Base-by-base conservation (phyloP, 148 eudicot genomes). In the Amaranthus palmeri region DNA sequence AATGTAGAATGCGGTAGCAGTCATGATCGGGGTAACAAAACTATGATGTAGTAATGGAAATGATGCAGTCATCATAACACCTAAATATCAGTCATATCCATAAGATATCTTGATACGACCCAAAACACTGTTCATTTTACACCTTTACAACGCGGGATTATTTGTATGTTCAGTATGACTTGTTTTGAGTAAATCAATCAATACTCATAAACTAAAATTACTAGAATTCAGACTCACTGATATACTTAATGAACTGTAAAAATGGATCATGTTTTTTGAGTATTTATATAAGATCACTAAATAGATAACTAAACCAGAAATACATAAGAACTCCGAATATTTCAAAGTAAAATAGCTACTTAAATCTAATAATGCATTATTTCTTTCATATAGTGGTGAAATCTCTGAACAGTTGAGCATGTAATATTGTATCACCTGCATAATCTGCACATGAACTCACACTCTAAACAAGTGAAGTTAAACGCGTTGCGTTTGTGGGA, bases 371-470 rank as follows among this genome's bases (percentile, higher is more conserved):
- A 15, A 58, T 58, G 61, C 42, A 17, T 58, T 58, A 58, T 58
- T 25, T 8, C 41, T 8, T 58, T 18, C 11, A 61, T 12, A 54
- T 17, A 54, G 18, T 65, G 62, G 44, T 65, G 64, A 74, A 54
- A 47, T 74, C 18, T 18, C 49, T 3, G 25, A 54, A 25, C 25
- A 13, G 36, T 2, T 49, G 15, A 60, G 42, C 71, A 50, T 1
- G 43, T 65, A 65, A 17, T 65, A 65, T 65, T 17, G 55, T 8
- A 10, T 3, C 25, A 54, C 55, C 64, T 55, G 70, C 62, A 73
- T 43, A 45, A 25, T 65, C 54, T 47, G 70, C 55, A 74, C 5
- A n/a, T 54, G 55, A 54, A 0, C 57, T 64, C 9, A 10, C 46
- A 12, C 48, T 54, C 7, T 54, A 46, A 62, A 58, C 8, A 40